Base-by-base conservation (phyloP, 2,329 filamentous ascomycete genomes). In the Xylaria sp. region DNA sequence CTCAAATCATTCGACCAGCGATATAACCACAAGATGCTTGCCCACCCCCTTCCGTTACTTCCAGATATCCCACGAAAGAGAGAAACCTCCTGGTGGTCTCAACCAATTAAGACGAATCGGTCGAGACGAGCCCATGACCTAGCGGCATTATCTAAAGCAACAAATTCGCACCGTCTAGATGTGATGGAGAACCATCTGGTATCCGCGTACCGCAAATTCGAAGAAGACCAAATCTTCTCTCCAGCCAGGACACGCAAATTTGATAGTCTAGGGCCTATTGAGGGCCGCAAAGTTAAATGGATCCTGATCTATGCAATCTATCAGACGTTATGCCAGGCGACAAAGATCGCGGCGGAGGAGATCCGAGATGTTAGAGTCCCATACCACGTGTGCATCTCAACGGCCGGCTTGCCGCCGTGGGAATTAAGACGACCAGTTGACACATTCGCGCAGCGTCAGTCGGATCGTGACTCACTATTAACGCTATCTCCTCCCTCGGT, bases 271-370 rank as follows among this genome's bases (percentile, higher is more conserved):
- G 85, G 87, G 0, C 80, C 88, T 11, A 82, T 85, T 9, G 92
- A 95, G 71, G 91, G 88, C 1, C 88, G 93, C 48, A 94, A 93
- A 78, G 87, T 94, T 17, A 86, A 92, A 46, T 96, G 92, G 92
- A 87, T 94, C 36, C 77, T 94, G 42, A 85, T 95, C 6, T 95
- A 95, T 74, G 86, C 89, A 20, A 85, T 89, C 3, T 86, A 93
- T 65, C 93, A 96, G 77, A 90, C 89, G n/a, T 84, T 96, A 1
- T 85, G 87, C 10, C 88, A 87, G 62, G 89, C 89, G 44, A 90
- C 88, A 0, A 81, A 86, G 40, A 82, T 87, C 0, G 90, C 92
- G 0, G 90, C 92, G 0, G 76, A 81, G 5, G 88, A 92, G 73
- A 88, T 93, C 33, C 83, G 83, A 17, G 87, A 91, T 63, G 81